Evolutionary conservation across 1,284 basidiomycete species (phyloP).

Genomic region (Earliella scabrosa): DNA sequence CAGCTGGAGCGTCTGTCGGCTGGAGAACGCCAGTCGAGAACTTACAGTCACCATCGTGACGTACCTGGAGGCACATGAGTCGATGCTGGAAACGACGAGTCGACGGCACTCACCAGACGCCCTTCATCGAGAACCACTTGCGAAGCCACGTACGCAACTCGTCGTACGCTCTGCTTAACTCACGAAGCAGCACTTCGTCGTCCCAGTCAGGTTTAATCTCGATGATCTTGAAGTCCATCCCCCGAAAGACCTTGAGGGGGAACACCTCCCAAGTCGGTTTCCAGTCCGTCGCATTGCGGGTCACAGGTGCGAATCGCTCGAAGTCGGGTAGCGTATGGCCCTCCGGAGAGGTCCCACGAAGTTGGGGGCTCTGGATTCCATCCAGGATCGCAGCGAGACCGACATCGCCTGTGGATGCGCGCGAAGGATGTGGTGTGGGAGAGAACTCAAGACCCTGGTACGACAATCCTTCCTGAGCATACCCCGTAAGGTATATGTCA

Average conservation of each 20-base stretch:
- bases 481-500: too few relatives aligned
- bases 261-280: slow-evolving; percentile 23
- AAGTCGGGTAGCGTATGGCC: not conserved
- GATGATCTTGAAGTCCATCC: slow-evolving; percentile 10
- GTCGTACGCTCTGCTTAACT: slow-evolving; percentile 20
- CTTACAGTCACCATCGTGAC: slow-evolving; percentile 8
- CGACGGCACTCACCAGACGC: slow-evolving; percentile 22
- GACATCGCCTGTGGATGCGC: not conserved
- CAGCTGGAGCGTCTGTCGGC: not conserved
- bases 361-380: not conserved
- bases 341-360: not conserved
- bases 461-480: too few relatives aligned
- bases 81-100: too few relatives aligned
- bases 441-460: too few relatives aligned
- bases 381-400: not conserved
- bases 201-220: slow-evolving; percentile 22
- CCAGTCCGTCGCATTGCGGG: slow-evolving; percentile 1
- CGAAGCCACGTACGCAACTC: slow-evolving; percentile 13
- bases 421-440: not conserved
- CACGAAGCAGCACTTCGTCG: slow-evolving; percentile 22
- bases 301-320: not conserved
- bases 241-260: slow-evolving; percentile 22
- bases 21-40: too few relatives aligned
- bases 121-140: slow-evolving; percentile 21
- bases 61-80: too few relatives aligned